Evolutionary conservation across 345 rosid species (phyloP).

Genomic region (Alliaria petiolata): DNA sequence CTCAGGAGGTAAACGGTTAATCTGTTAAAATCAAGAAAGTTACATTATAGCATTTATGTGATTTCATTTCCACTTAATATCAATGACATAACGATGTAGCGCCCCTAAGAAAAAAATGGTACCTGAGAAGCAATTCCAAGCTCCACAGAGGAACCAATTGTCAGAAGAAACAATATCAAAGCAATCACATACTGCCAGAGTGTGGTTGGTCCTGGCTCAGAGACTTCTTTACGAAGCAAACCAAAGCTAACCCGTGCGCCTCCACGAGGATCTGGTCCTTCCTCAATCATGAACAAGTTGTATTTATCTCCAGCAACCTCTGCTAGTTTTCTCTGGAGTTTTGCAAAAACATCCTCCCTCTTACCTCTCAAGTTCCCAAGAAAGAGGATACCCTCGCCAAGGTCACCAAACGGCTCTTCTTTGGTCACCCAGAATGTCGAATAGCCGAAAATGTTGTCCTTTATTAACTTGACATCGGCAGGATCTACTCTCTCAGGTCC

Average conservation of each 20-base stretch:
- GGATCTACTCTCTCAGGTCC: constrained; percentile 96
- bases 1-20: constrained; percentile 92
- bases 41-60: neutral
- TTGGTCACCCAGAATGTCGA: constrained; percentile 93
- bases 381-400: constrained; percentile 85
- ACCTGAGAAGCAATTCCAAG: constrained; percentile 97
- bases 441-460: constrained; percentile 83
- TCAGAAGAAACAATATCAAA: constrained; percentile 69
- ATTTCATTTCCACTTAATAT: neutral
- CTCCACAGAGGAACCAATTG: constrained; percentile 89
- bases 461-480: constrained; percentile 71
- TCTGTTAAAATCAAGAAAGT: constrained; percentile 43
- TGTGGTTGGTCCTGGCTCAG: constrained; percentile 93
- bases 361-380: constrained; percentile 86
- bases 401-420: constrained; percentile 96
- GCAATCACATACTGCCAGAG: constrained; percentile 99
- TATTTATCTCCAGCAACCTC: constrained; percentile 71
- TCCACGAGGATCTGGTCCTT: constrained; percentile 89
- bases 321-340: constrained; percentile 62
- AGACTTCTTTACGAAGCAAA: constrained; percentile 89
- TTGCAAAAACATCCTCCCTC: constrained; percentile 76
- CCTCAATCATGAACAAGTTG: constrained; percentile 93
- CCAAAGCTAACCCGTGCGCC: constrained; percentile 95
- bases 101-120: neutral
- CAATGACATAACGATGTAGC: neutral